Evolutionary conservation across 2,329 filamentous ascomycete species (phyloP), one percentile per base, ranked within the genome.

Genomic region (Dactylellina cionopaga): DNA sequence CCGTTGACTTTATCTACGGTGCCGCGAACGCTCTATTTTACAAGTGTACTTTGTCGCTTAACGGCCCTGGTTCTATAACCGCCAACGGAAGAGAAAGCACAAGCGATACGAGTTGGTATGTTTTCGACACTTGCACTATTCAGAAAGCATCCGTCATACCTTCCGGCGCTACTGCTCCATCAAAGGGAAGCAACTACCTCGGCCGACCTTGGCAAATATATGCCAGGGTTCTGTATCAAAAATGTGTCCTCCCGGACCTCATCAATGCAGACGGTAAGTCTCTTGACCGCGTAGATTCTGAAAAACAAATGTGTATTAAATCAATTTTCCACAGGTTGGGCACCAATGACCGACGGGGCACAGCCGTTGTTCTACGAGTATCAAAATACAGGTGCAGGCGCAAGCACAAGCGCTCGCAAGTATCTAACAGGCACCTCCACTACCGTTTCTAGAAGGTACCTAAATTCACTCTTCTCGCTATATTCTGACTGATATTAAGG

Each of bases 261-360:
- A 83, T 89, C 76, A 88, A 88, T 75, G 68, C 81, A 1, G 83
- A 83, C 0, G 87, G 87, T 0, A 89, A 88, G 87, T n/a, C n/a
- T n/a, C n/a, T n/a, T n/a, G 77, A 75, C 7, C 7, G 15, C n/a
- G 24, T 44, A 17, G 5, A 15, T 9, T 6, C 37, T 41, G 15
- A 9, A 9, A 9, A 9, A 44, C 24, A 5, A 19, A 2, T 19
- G 5, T 17, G 15, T 17, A 24, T 44, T 44, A 44, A 17, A 3
- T 3, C 17, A 44, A 17, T 5, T 22, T 10, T 41, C n/a, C 4
- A 11, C 24, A 44, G 41, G 41, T 19, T 44, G 41, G 41, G 24
- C 41, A 44, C 17, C 41, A 19, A 44, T 22, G 41, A 22, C 41
- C 11, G 15, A 10, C 3, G 41, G 41, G 24, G 41, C 41, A 17